Conservation (phyloP, 2,329 filamentous ascomycete genomes). For the Cladosporium austrohemisphaericum region DNA sequence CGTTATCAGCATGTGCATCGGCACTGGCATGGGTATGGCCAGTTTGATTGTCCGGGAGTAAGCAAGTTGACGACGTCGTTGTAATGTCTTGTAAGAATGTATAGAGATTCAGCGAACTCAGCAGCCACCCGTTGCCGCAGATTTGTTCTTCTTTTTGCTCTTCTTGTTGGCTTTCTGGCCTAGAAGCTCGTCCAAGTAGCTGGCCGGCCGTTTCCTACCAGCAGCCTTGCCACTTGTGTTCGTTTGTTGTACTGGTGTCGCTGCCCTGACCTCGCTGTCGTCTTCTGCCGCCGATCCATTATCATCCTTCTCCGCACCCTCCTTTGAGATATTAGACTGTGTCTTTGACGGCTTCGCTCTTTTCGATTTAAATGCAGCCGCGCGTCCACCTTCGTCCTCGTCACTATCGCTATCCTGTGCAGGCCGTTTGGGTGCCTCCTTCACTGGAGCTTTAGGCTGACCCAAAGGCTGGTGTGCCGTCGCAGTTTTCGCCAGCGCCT, state of each 20-base stretch:
- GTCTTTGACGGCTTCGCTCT: constrained; percentile 9
- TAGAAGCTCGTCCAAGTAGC: constrained; percentile 54
- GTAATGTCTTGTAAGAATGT: background rate
- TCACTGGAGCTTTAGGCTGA: constrained; percentile 10
- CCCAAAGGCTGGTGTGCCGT: constrained; percentile 7
- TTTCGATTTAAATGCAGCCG: constrained; percentile 24
- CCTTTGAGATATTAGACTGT: background rate
- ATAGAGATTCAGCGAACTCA: constrained; percentile 18
- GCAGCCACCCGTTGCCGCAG: constrained; percentile 16
- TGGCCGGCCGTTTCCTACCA: constrained; percentile 40
- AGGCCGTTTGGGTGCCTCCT: constrained; percentile 14
- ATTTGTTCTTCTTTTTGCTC: constrained; percentile 36
- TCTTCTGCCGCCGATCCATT: constrained; percentile 18
- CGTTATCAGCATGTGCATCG: constrained; percentile 82
- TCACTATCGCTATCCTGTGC: constrained; percentile 34
- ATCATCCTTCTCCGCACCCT: background rate
- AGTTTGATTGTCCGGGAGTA: constrained; percentile 50
- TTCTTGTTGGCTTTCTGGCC: constrained; percentile 50
- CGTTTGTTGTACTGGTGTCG: constrained; percentile 5
- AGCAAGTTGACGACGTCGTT: background rate
- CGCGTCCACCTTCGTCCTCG: constrained; percentile 26
- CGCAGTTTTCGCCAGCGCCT: constrained; percentile 12
- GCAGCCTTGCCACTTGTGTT: background rate
- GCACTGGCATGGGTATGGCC: constrained; percentile 52
- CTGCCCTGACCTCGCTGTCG: constrained; percentile 37